phyloP scores from a whole-genome alignment of 495 filamentous ascomycete species.

The Daldinia vernicosa region DNA sequence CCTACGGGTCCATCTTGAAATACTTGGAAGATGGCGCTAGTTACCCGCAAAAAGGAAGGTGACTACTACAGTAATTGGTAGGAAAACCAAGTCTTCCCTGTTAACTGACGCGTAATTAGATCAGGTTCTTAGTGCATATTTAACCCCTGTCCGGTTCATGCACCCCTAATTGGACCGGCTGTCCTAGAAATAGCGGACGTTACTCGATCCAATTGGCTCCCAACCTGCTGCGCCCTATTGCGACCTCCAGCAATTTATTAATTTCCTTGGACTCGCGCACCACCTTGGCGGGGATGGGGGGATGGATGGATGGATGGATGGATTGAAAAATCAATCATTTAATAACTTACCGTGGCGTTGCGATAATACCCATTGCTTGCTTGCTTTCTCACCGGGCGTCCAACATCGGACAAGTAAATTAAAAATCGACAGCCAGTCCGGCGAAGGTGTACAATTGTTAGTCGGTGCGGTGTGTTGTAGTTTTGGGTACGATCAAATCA shows the following conservation, averaged over 20 bases:
- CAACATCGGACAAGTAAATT: constrained; percentile 4
- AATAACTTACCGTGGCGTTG: not conserved
- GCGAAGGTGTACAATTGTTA: not conserved
- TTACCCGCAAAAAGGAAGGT: constrained; percentile 26
- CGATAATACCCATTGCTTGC: not conserved
- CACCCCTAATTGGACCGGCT: constrained; percentile 30
- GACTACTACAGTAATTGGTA: constrained; percentile 9
- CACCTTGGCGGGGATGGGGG: constrained; percentile 2
- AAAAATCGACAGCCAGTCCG: not conserved
- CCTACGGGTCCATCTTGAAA: constrained; percentile 24
- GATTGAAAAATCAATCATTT: constrained; percentile 2
- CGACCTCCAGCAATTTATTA: constrained; percentile 35
- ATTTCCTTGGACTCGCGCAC: constrained; percentile 32
- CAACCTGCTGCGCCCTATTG: constrained; percentile 37
- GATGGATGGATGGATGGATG: not conserved
- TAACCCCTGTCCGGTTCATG: constrained; percentile 30
- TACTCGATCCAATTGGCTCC: constrained; percentile 36
- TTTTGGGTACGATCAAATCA: constrained; percentile 2
- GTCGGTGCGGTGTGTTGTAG: not conserved
- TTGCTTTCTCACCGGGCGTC: not conserved
- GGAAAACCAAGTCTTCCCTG: constrained; percentile 26
- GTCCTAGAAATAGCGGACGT: constrained; percentile 35
- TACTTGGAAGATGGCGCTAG: constrained; percentile 29
- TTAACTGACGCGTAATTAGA: constrained; percentile 39
- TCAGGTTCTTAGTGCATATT: constrained; percentile 35